A percentile compares a stretch with the other conserved stretches of the same genome.
Conservation (phyloP, 2,329 filamentous ascomycete genomes). For the Tolypocladium album region DNA sequence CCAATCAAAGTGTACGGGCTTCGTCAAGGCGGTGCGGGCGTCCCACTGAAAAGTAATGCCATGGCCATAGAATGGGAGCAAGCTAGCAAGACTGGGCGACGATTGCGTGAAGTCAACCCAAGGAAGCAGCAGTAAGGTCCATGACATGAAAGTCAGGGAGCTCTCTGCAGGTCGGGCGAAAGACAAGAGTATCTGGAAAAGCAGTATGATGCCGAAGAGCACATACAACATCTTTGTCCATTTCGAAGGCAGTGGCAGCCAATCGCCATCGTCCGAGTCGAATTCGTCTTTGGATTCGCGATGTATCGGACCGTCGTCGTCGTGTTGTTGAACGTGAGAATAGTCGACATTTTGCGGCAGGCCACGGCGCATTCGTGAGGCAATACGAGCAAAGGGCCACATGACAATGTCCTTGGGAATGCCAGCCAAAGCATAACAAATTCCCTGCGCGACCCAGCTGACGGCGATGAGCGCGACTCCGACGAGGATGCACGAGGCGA, state of each 20-base stretch:
- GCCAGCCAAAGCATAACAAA: slow-evolving; percentile 8
- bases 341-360: slow-evolving; percentile 1
- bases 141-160: slow-evolving; percentile 22
- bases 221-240: slow-evolving; percentile 7
- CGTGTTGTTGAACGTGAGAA: slow-evolving; percentile 7
- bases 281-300: slow-evolving; percentile 6
- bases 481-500: slow-evolving; percentile 9
- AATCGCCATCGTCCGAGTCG: background rate
- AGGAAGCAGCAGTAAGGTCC: slow-evolving; percentile 21
- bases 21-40: slow-evolving; percentile 12
- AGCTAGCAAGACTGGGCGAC: slow-evolving; percentile 15
- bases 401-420: slow-evolving; percentile 9
- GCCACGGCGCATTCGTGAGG: slow-evolving; percentile 6
- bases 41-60: slow-evolving; percentile 16
- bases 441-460: slow-evolving; percentile 12
- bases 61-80: slow-evolving; percentile 13
- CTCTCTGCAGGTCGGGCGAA: slow-evolving; percentile 18
- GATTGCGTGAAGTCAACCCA: slow-evolving; percentile 22
- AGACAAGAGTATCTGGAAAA: slow-evolving; percentile 11
- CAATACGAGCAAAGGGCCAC: slow-evolving; percentile 6
- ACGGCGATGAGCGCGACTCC: slow-evolving; percentile 4
- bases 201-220: slow-evolving; percentile 12
- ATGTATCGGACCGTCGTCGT: slow-evolving; percentile 4
- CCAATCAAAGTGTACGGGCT: slow-evolving; percentile 12
- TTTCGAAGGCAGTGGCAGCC: background rate